Evolutionary conservation across 2,329 filamentous ascomycete species (phyloP), one percentile per base, ranked within the genome.

Genomic region (Grosmannia serpens): DNA sequence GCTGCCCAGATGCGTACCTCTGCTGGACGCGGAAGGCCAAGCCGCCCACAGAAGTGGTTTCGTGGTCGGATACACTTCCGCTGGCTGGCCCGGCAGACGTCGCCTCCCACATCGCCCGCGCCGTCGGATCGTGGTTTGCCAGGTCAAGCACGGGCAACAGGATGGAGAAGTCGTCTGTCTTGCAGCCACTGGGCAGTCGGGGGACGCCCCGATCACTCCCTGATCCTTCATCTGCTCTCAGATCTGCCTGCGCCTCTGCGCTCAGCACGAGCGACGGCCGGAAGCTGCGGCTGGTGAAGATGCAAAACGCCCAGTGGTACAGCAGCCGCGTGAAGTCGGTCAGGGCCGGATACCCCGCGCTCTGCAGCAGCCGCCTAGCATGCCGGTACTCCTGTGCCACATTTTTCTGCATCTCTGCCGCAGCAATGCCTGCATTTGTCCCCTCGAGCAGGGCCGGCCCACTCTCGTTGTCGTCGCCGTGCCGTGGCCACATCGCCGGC

Each of bases 81-180:
- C 13, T 22, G 27, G 41, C 20, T 31, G 3, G 17, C 10, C 11
- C 31, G 4, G 13, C 20, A 4, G n/a, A 70, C 26, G 77, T 68
- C 2, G 77, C 73, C 27, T 78, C 74, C 87, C 87, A 90, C 49
- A 75, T 70, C 1, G 84, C 78, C 49, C 77, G 71, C 0, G 83
- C 78, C 24, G 78, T 71, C 53, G 85, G 84, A 56, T 81, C 79
- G 66, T 91, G 87, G 66, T 91, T 91, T 13, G 82, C 82, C 31
- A 90, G 76, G 66, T 91, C 87, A 59, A 89, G 80, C 4, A 89
- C 73, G 1, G 87, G 87, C 38, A 89, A 74, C 6, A 91, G 74
- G 9, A 89, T 77, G 1, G 85, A 86, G 60, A 88, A 85, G 64
- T 83, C 81, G 56, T 86, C 82, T 4, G 76, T 67, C 6, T 71